Evolutionary conservation across 768 basidiomycete species (phyloP).

Genomic region (Termitomyces sp.): DNA sequence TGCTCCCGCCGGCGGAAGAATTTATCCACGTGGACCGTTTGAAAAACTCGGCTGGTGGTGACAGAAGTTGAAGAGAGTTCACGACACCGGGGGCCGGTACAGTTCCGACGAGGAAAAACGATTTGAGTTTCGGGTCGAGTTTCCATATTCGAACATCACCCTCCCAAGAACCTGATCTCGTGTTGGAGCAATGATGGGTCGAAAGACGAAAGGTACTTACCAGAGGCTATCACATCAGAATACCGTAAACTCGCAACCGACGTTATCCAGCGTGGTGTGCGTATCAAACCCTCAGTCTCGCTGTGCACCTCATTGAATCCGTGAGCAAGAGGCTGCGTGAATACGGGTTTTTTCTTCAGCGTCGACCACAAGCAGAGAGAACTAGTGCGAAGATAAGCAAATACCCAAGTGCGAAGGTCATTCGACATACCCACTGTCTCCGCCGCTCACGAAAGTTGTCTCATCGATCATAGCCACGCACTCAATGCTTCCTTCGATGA

Average conservation of each 20-base stretch:
- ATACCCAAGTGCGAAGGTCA: not conserved
- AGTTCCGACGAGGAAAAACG: conserved; percentile 65
- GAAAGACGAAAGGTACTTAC: conserved; percentile 32
- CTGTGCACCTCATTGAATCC: conserved; percentile 73
- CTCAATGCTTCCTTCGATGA: conserved; percentile 89
- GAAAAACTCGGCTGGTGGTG: conserved; percentile 48
- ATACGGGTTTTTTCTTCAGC: conserved; percentile 92
- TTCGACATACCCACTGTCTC: conserved; percentile 85
- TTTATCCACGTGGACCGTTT: conserved; percentile 30
- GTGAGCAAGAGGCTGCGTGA: conserved; percentile 82
- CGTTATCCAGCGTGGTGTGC: conserved; percentile 89
- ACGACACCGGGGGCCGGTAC: conserved; percentile 74
- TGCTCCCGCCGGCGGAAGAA: not conserved
- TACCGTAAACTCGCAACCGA: conserved; percentile 79
- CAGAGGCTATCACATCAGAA: conserved; percentile 88
- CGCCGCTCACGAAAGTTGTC: conserved; percentile 86
- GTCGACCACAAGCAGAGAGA: conserved; percentile 93
- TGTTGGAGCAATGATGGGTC: not conserved
- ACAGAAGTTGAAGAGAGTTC: conserved; percentile 84
- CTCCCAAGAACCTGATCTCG: conserved; percentile 82
- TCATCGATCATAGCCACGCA: conserved; percentile 96
- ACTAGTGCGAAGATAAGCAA: conserved; percentile 32
- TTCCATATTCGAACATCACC: conserved; percentile 90
- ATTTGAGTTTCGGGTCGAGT: conserved; percentile 72
- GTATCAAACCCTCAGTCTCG: conserved; percentile 70